Conservation (phyloP, 225 moss, liverwort and hornwort genomes). For the Polytrichum commune region DNA sequence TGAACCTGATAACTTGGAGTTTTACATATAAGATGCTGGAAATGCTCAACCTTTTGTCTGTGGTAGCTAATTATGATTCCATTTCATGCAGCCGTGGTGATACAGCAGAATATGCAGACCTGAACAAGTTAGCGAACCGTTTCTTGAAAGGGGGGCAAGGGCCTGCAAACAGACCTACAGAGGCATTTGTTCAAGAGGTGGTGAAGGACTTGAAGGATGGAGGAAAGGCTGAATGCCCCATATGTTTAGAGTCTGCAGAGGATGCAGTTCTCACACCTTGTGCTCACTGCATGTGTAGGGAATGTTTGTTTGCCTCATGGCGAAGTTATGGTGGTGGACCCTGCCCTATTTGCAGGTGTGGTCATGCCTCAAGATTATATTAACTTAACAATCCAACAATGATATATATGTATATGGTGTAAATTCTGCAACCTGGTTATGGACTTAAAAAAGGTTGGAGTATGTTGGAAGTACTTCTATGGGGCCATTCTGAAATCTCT, state of each 20-base stretch:
- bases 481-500: too few species aligned
- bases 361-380: too few species aligned
- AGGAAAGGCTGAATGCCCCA: slow-evolving; percentile 80
- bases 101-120: slow-evolving; percentile 84
- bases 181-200: slow-evolving; percentile 80
- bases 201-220: slow-evolving; percentile 81
- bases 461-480: neutral
- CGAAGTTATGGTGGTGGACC: slow-evolving; percentile 67
- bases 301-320: slow-evolving; percentile 94
- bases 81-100: slow-evolving; percentile 70
- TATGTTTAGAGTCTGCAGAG: slow-evolving; percentile 79
- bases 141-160: slow-evolving; percentile 69
- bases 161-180: slow-evolving; percentile 50
- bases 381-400: too few species aligned
- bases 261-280: slow-evolving; percentile 90
- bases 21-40: too few species aligned
- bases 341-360: slow-evolving; percentile 89
- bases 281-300: slow-evolving; percentile 86
- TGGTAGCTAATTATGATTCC: slow-evolving; percentile 9
- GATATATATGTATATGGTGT: too few species aligned
- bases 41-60: too few species aligned
- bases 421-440: too few species aligned
- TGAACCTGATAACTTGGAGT: too few species aligned
- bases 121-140: slow-evolving; percentile 72
- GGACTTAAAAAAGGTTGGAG: neutral